Evolutionary conservation across 169 alveolate genomes (phyloP), one percentile per base, ranked within the genome.

Genomic region (Plasmodium malariae): DNA sequence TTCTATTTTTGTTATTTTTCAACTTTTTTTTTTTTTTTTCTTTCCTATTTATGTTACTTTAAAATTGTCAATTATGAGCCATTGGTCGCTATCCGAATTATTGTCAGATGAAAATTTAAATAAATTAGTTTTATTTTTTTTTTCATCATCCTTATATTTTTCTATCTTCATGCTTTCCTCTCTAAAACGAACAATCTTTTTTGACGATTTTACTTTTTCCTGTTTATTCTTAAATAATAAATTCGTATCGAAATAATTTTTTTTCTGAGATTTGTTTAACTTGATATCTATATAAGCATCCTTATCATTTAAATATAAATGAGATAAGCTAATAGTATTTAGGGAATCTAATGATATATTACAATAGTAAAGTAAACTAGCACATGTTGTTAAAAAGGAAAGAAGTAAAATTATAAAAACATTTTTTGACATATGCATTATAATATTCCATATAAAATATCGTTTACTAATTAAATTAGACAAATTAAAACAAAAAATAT

Each of bases 11-110:
- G 51, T 9, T 40, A 40, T 6, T 40, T 40, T 40, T n/a, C n/a
- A n/a, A n/a, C n/a, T n/a, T 17, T 65, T 65, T 65, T 65, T 12
- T 19, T 65, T 34, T 57, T 57, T 5, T 30, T 49, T 17, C 34
- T 24, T 73, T 34, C 9, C 12, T 17, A 26, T 37, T 43, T n/a
- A 9, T 54, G 54, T 32, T 83, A 83, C 91, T 72, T 83, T 83
- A 43, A 83, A 83, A 83, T 69, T 83, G 62, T 83, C 91, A 54
- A 83, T 37, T 83, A 83, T 83, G 67, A 83, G 65, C 91, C 91
- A 83, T 17, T 83, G 86, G 19, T 83, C 91, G 34, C 85, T 51
- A 36, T 83, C 91, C 32, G 91, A 83, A 70, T 60, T 83, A 24
- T 40, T 62, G 45, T 76, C 68, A 17, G 89, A 68, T 21, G 89